phyloP scores from a whole-genome alignment of 1,284 basidiomycete species.

The Neonothopanus nambi region DNA sequence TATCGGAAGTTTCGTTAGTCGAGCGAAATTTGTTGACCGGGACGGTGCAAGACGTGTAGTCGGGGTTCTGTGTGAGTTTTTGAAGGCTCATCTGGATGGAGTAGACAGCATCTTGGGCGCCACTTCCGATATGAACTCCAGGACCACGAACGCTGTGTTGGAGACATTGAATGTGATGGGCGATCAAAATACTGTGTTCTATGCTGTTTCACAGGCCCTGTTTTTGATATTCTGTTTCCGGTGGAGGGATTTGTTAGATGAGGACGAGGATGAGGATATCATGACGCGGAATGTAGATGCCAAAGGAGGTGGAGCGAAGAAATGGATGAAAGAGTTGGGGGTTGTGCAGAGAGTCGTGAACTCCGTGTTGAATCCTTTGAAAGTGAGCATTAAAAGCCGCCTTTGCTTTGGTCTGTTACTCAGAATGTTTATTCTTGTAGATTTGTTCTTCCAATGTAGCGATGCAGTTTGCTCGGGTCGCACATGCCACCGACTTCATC shows the following conservation, averaged over 20 bases:
- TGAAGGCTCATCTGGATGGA: constrained; percentile 74
- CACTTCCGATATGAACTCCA: neutral
- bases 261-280: constrained; percentile 48
- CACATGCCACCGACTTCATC: constrained; percentile 88
- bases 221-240: constrained; percentile 99
- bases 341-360: constrained; percentile 82
- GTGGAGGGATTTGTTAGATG: constrained; percentile 85
- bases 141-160: constrained; percentile 26
- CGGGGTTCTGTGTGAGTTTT: constrained; percentile 81
- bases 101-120: constrained; percentile 54
- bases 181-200: constrained; percentile 78
- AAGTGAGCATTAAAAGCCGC: constrained; percentile 45
- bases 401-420: constrained; percentile 2
- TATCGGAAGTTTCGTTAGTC: constrained; percentile 90
- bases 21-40: constrained; percentile 85
- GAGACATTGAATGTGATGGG: constrained; percentile 36
- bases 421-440: constrained; percentile 35
- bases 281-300: constrained; percentile 29
- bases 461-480: constrained; percentile 91
- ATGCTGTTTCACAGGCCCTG: constrained; percentile 90
- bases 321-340: constrained; percentile 86
- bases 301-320: constrained; percentile 37
- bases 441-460: constrained; percentile 91
- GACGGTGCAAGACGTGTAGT: constrained; percentile 79
- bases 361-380: constrained; percentile 88